phyloP scores from a whole-genome alignment of 176 grass and related monocot species.

The Eleusine coracana region DNA sequence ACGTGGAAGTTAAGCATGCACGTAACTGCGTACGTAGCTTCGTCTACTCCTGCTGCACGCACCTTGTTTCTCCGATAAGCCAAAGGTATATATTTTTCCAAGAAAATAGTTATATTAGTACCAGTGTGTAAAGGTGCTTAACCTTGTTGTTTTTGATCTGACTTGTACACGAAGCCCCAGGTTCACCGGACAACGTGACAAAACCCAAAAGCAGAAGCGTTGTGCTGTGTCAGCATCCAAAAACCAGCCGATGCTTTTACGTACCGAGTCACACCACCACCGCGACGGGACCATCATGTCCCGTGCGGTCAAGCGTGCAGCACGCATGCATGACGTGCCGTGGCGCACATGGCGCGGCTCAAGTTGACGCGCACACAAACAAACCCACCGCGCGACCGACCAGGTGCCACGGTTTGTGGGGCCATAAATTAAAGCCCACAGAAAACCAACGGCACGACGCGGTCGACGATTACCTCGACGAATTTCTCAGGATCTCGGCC shows the following conservation, averaged over 20 bases:
- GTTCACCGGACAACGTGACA: background rate
- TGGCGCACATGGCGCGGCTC: background rate
- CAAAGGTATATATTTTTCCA: background rate
- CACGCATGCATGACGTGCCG: conserved; percentile 3
- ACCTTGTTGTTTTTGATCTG: background rate
- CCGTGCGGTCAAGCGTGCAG: background rate
- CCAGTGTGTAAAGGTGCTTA: background rate
- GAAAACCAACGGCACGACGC: background rate
- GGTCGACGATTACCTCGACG: background rate
- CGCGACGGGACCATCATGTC: background rate
- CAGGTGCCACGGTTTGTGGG: background rate
- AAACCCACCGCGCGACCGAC: background rate
- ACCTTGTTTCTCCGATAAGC: background rate
- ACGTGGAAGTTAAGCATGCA: background rate
- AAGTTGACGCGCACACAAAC: too few species aligned
- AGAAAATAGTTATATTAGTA: background rate
- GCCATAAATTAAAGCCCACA: background rate
- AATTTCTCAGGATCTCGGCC: background rate
- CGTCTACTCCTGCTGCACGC: background rate
- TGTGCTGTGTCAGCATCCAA: background rate
- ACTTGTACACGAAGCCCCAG: background rate
- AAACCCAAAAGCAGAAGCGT: background rate
- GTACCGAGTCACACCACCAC: background rate
- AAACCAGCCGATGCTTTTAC: background rate
- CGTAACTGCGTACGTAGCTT: background rate